Evolutionary conservation across 305 asterid species (phyloP).

Genomic region (Fraxinus latifolia): DNA sequence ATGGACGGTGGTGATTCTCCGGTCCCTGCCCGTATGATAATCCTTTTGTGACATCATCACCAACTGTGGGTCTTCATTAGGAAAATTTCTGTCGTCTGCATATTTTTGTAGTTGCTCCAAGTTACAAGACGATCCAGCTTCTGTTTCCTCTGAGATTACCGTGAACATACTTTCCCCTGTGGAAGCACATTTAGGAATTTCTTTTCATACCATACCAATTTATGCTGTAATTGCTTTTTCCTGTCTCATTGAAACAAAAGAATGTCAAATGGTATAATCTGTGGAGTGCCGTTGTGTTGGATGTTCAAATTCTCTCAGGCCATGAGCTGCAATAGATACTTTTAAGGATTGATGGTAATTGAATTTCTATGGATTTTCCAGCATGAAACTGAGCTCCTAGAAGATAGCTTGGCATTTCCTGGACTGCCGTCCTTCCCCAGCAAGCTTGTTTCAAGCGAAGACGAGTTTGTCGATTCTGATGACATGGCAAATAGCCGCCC

Average conservation of each 20-base stretch:
- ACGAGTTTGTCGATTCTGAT: conserved; percentile 87
- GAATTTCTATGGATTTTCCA: conserved; percentile 33
- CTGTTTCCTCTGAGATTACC: background rate
- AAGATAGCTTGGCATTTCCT: conserved; percentile 77
- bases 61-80: background rate
- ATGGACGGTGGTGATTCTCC: background rate
- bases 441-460: conserved; percentile 86
- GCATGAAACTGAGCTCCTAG: conserved; percentile 90
- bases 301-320: background rate
- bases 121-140: background rate
- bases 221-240: background rate
- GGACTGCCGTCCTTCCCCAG: conserved; percentile 79
- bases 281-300: background rate
- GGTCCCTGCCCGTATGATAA: background rate
- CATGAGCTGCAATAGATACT: background rate
- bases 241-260: background rate
- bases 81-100: background rate
- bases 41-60: background rate
- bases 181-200: background rate
- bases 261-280: background rate
- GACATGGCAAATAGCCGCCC: conserved; percentile 68
- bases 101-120: background rate
- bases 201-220: background rate
- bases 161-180: background rate
- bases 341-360: conserved; percentile 2